Percentiles rank a stretch among this genome's conserved stretches.
Evolutionary conservation across 192 early-diverging fungal genomes (phyloP).

Genomic region (Globomyces pollinis-pini): DNA sequence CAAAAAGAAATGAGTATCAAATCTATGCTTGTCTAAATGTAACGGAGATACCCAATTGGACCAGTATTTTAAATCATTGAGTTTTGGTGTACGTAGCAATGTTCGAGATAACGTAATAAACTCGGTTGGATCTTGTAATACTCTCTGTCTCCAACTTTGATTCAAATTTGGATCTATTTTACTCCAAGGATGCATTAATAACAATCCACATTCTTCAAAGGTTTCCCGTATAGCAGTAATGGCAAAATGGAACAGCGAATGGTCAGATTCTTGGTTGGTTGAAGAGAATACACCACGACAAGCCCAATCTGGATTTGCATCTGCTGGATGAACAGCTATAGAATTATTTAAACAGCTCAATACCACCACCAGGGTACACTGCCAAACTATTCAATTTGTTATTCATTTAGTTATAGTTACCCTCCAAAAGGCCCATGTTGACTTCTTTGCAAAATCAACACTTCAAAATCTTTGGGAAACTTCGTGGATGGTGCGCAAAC

Average conservation of each 20-base stretch:
- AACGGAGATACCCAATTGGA: conserved; percentile 62
- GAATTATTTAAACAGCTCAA: no score
- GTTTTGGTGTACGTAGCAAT: conserved; percentile 32
- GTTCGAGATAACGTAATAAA: conserved; percentile 43
- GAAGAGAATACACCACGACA: conserved; percentile 1
- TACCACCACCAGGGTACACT: conserved; percentile 38
- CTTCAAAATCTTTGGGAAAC: conserved; percentile 16
- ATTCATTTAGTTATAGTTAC: no score
- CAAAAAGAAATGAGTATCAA: conserved; percentile 61
- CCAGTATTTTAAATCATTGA: conserved; percentile 46
- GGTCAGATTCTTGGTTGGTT: neutral
- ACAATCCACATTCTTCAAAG: conserved; percentile 71
- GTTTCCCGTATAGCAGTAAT: conserved; percentile 47
- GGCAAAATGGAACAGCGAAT: neutral
- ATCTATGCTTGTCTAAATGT: conserved; percentile 41
- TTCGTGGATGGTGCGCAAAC: neutral
- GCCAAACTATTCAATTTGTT: no score
- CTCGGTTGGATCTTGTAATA: conserved; percentile 33
- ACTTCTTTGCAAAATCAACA: conserved; percentile 30
- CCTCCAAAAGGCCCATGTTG: conserved; percentile 25
- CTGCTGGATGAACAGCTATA: conserved; percentile 19
- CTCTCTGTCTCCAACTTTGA: neutral
- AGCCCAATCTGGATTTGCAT: conserved; percentile 10
- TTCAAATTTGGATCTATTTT: conserved; percentile 7
- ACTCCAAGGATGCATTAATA: conserved; percentile 44